A percentile compares a stretch with the other conserved stretches of the same genome.
These are phyloP conservation scores for Pythium brachiatum DNA, from an alignment of 352 stramenopile species.

Conservation along the genomic window DNA sequence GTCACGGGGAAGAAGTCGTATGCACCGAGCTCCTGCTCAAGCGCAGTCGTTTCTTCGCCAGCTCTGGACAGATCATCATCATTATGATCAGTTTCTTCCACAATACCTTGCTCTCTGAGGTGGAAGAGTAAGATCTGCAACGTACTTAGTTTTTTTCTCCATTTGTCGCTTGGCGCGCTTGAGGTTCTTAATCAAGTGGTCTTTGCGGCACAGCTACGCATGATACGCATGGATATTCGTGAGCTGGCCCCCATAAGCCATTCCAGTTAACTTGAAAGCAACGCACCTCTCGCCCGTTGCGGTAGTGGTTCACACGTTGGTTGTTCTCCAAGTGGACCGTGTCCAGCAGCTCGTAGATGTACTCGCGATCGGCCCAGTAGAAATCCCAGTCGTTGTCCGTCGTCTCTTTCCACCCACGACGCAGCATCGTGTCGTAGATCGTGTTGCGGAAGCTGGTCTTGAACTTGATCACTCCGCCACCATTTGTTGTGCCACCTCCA, in stretches of 20 bases:
- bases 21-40: constrained; percentile 35
- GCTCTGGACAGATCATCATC: constrained; percentile 27
- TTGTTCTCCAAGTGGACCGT: constrained; percentile 76
- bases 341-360: constrained; percentile 91
- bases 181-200: constrained; percentile 95
- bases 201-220: constrained; percentile 87
- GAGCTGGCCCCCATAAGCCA: too few relatives aligned
- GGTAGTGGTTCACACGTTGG: constrained; percentile 92
- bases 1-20: constrained; percentile 92
- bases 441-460: constrained; percentile 92
- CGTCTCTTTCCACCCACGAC: constrained; percentile 89
- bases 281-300: constrained; percentile 71
- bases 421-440: constrained; percentile 90
- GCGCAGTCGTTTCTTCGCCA: constrained; percentile 32
- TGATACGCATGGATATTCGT: neutral
- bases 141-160: constrained; percentile 76
- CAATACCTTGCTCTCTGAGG: too few relatives aligned
- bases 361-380: constrained; percentile 89
- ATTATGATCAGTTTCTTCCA: too few relatives aligned
- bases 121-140: too few relatives aligned
- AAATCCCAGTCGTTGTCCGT: constrained; percentile 88
- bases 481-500: neutral
- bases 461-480: constrained; percentile 56
- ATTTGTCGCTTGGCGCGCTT: constrained; percentile 85
- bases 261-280: too few relatives aligned